Percentiles rank a stretch among this genome's conserved stretches.
phyloP scores from a whole-genome alignment of 78 protist genomes.

The Dictyostelium purpureum region DNA sequence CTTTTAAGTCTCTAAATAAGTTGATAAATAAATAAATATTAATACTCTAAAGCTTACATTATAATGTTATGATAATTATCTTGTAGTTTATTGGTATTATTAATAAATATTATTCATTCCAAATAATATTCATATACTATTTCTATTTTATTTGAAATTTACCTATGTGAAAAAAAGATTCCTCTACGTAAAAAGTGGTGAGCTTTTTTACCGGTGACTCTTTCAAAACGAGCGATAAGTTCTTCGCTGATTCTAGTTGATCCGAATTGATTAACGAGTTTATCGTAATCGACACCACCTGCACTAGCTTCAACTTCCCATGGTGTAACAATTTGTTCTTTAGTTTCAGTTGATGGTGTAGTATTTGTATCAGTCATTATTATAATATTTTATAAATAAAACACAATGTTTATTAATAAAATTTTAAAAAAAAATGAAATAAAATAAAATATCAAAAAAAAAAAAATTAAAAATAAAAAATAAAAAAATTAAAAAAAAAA shows the following conservation, averaged over 20 bases:
- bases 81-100: no score
- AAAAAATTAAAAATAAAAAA: no score
- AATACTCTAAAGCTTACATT: no score
- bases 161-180: constrained; percentile 95
- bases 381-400: background rate
- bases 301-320: constrained; percentile 56
- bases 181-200: constrained; percentile 91
- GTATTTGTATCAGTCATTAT: constrained; percentile 10
- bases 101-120: no score
- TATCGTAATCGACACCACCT: constrained; percentile 93
- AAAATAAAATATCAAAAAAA: no score
- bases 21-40: no score
- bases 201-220: constrained; percentile 88
- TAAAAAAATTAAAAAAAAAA: no score
- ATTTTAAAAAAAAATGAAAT: background rate
- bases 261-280: constrained; percentile 91
- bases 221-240: constrained; percentile 89
- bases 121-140: background rate
- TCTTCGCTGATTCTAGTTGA: constrained; percentile 61
- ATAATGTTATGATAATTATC: background rate
- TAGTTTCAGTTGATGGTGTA: background rate
- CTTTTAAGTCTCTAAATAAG: constrained; percentile 88
- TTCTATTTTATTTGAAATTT: background rate
- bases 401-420: no score
- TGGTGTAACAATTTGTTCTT: constrained; percentile 57